Evolutionary conservation across 345 rosid genomes (phyloP), one percentile per base, ranked within the genome.

Genomic region (Ricinus communis): DNA sequence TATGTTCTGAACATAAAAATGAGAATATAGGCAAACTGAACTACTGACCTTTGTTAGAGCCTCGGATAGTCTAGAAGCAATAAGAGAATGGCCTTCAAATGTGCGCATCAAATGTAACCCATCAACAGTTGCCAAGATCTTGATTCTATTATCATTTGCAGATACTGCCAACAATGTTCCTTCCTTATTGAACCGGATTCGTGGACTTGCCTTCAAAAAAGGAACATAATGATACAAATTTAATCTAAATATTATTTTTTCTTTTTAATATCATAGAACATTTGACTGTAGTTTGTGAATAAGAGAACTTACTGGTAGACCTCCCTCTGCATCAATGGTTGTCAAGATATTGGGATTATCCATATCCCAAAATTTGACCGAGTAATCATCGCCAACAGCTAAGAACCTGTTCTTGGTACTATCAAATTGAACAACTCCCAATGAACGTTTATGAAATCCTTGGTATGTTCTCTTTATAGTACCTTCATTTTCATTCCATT

Each of bases 401-500:
- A 77, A 68, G 50, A 77, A 72, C 57, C 60, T 69, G 54, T 68
- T 77, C 74, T 73, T 77, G 38, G 56, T 16, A 28, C 74, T 77
- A 68, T 77, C 81, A 47, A 77, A 77, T 50, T 77, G 81, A 45
- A 77, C 70, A 40, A 68, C 62, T 15, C 77, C 77, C 31, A 63
- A 30, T 3, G 77, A 63, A 25, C 62, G 76, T 51, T 56, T 72
- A 3, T 59, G 67, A 63, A 77, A 68, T 24, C 81, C 81, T 53
- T 63, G 71, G 58, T 72, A 77, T 28, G 70, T 27, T 46, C 81
- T 69, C 62, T 72, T 77, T 38, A 72, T 70, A 22, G 53, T 57
- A n/a, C 81, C 81, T 68, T 77, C 81, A 62, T 64, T 77, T 68
- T 77, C 81, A 68, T 72, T 77, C 81, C 81, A 77, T 72, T 77